Evolutionary conservation across 2,329 filamentous ascomycete species (phyloP).

Genomic region (Hymenoscyphus repandus): DNA sequence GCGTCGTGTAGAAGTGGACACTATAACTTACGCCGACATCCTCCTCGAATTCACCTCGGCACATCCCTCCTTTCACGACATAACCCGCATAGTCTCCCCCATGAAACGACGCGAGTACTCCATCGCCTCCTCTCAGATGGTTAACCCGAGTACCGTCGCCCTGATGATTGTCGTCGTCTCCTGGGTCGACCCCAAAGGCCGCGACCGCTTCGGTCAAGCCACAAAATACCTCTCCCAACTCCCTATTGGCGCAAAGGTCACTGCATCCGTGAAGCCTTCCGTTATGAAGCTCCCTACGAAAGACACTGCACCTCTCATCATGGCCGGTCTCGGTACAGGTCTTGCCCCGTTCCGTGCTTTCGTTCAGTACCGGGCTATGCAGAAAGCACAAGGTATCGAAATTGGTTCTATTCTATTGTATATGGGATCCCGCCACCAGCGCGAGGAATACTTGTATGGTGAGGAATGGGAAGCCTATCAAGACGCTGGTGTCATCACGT

Average conservation of each 20-base stretch:
- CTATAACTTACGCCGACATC: conserved; percentile 83
- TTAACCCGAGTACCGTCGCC: conserved; percentile 81
- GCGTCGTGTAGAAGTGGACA: conserved; percentile 84
- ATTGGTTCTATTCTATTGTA: conserved; percentile 92
- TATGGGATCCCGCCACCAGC: conserved; percentile 94
- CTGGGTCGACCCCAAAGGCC: conserved; percentile 86
- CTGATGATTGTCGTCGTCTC: conserved; percentile 96
- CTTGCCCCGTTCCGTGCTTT: conserved; percentile 99
- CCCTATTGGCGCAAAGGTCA: conserved; percentile 70
- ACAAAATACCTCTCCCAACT: conserved; percentile 83
- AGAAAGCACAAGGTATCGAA: conserved; percentile 93
- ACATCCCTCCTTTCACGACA: conserved; percentile 80
- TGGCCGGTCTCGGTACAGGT: conserved; percentile 97
- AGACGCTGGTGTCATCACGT: conserved; percentile 89
- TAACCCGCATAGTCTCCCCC: conserved; percentile 79
- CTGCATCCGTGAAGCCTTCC: conserved; percentile 92
- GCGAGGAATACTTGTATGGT: conserved; percentile 97
- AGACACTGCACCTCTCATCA: conserved; percentile 90
- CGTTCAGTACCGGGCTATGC: conserved; percentile 95
- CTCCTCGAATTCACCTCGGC: conserved; percentile 87
- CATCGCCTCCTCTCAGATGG: conserved; percentile 95
- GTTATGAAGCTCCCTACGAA: conserved; percentile 96
- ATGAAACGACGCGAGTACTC: conserved; percentile 98
- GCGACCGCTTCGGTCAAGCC: conserved; percentile 86
- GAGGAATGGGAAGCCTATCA: conserved; percentile 99